phyloP scores from a whole-genome alignment of 2,329 filamentous ascomycete species.

The Colletotrichum cuscutae region DNA sequence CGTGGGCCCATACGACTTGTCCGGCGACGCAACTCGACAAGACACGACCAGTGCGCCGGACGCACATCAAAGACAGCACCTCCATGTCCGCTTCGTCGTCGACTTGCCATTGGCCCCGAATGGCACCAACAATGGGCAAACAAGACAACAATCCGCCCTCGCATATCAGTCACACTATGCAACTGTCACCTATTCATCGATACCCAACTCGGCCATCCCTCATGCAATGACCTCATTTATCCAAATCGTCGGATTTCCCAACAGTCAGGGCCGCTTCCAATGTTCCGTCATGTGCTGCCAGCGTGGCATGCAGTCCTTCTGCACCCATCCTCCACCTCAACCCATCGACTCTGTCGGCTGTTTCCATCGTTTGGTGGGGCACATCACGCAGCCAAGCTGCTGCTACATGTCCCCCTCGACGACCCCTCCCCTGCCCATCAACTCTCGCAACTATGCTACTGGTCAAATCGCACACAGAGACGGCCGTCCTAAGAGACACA shows the following conservation, averaged over 20 bases:
- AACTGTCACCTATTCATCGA: constrained; percentile 15
- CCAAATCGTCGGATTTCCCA: constrained; percentile 34
- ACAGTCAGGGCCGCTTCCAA: constrained; percentile 3
- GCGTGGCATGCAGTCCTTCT: constrained; percentile 36
- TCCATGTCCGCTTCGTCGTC: not conserved
- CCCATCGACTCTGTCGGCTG: constrained; percentile 30
- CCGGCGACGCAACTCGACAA: constrained; percentile 8
- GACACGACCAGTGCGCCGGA: not conserved
- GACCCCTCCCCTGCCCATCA: constrained; percentile 8
- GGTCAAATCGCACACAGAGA: constrained; percentile 5
- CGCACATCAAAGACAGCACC: not conserved
- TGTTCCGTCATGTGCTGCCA: constrained; percentile 33
- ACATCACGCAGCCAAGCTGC: constrained; percentile 31
- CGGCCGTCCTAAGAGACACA: not conserved
- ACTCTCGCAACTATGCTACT: not conserved
- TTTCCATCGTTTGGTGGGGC: constrained; percentile 31
- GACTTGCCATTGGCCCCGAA: not conserved
- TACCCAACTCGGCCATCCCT: constrained; percentile 21
- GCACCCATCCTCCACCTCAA: constrained; percentile 28
- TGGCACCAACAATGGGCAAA: constrained; percentile 18
- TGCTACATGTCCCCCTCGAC: constrained; percentile 5
- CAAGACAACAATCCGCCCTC: constrained; percentile 21
- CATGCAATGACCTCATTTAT: constrained; percentile 34
- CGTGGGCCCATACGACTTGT: constrained; percentile 17
- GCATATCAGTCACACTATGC: constrained; percentile 4